phyloP scores from a whole-genome alignment of 2,329 filamentous ascomycete genomes.

The Colletotrichum simmondsii region DNA sequence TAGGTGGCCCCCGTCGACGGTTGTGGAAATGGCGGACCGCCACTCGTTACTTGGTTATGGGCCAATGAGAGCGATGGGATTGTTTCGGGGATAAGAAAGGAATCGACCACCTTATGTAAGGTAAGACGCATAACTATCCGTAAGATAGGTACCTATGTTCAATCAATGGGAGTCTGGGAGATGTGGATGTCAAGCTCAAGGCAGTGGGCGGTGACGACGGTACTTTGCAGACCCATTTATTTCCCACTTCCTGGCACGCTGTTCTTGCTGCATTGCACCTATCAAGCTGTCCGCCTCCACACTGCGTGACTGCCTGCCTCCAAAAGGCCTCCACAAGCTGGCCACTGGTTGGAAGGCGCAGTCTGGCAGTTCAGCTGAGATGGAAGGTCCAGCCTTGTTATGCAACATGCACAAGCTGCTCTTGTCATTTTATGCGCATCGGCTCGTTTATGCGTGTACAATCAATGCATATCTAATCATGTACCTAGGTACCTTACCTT shows the following conservation, averaged over 20 bases:
- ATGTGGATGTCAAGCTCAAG: no score
- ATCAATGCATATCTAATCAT: neutral
- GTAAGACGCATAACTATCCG: constrained; percentile 2
- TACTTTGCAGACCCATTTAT: neutral
- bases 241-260: neutral
- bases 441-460: constrained; percentile 24
- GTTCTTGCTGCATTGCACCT: neutral
- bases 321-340: neutral
- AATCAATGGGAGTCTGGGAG: no score
- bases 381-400: constrained; percentile 11
- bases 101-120: constrained; percentile 20
- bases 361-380: neutral
- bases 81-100: neutral
- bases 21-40: constrained; percentile 1
- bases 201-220: neutral
- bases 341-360: neutral
- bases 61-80: constrained; percentile 1
- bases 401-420: neutral
- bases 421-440: constrained; percentile 2
- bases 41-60: neutral
- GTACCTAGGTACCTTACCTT: neutral
- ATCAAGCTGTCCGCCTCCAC: neutral
- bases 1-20: neutral
- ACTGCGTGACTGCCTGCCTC: neutral
- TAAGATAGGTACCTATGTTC: no score